Evolutionary conservation across 148 eudicot genomes (phyloP).

Genomic region (Rhododendron kiyosumense): DNA sequence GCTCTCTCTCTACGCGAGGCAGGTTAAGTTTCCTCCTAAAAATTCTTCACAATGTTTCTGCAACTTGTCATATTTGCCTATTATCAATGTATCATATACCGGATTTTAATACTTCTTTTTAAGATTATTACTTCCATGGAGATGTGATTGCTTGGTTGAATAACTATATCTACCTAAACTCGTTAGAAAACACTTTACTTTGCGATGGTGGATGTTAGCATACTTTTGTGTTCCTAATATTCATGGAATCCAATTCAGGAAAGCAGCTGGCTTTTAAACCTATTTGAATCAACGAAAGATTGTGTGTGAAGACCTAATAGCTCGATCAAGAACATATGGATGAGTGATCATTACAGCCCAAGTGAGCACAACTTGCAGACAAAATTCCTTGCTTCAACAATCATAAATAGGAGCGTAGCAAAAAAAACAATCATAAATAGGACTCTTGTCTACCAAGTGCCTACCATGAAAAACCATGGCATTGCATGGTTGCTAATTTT

Average conservation of each 20-base stretch:
- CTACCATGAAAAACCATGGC: not conserved
- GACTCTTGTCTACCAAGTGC: not conserved
- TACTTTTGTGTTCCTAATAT: not conserved
- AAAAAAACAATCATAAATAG: not conserved
- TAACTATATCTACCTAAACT: not conserved
- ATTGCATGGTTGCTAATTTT: not conserved
- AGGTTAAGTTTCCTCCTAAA: constrained; percentile 40
- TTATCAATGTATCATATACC: not conserved
- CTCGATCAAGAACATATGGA: not conserved
- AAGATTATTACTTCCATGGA: not conserved
- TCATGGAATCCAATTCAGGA: not conserved
- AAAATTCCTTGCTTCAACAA: not conserved
- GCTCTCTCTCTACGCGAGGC: constrained; percentile 89
- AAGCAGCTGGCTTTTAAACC: not conserved
- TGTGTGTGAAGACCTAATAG: not conserved
- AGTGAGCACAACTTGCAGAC: not conserved
- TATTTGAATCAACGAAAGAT: not conserved
- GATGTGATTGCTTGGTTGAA: not conserved
- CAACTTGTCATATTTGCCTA: not conserved
- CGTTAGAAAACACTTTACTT: not conserved
- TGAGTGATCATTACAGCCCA: not conserved
- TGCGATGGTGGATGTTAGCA: not conserved
- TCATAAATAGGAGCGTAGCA: not conserved
- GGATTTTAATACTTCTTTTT: not conserved
- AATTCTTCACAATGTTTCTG: not conserved